Conservation (phyloP, 1,139 yeast species). For the Taphrina confusa region DNA sequence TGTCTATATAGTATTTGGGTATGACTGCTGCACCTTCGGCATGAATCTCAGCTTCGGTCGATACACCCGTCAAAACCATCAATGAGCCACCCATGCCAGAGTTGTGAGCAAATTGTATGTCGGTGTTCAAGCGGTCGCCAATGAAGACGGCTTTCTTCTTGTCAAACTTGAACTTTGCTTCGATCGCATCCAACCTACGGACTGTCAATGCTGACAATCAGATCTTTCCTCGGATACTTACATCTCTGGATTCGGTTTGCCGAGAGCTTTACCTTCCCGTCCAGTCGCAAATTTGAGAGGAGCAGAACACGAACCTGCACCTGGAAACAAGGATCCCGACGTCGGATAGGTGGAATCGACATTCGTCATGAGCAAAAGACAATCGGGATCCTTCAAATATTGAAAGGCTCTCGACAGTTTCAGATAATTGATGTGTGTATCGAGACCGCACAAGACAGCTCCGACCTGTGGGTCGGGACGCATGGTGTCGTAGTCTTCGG, state of each 20-base stretch:
- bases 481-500: conserved; percentile 42
- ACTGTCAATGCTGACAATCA: not conserved
- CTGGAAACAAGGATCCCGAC: conserved; percentile 80
- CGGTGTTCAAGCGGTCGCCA: conserved; percentile 94
- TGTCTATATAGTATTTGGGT: conserved; percentile 72
- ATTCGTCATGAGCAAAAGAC: conserved; percentile 89
- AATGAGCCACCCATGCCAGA: conserved; percentile 81
- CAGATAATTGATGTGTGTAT: conserved; percentile 72
- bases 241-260: conserved; percentile 90
- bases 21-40: conserved; percentile 51
- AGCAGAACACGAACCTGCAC: conserved; percentile 91
- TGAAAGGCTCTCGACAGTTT: conserved; percentile 80
- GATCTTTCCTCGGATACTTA: not conserved
- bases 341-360: conserved; percentile 93
- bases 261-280: conserved; percentile 76
- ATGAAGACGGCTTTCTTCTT: conserved; percentile 79
- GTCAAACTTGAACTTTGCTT: conserved; percentile 63
- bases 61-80: conserved; percentile 88
- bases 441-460: conserved; percentile 87
- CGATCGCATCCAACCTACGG: conserved; percentile 67
- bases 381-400: conserved; percentile 66
- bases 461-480: conserved; percentile 72
- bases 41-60: conserved; percentile 63
- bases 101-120: conserved; percentile 83
- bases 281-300: conserved; percentile 76